Percentiles rank a stretch among this genome's conserved stretches.
Evolutionary conservation across 257 asterid species (phyloP).

Genomic region (Hygrophila difformis): DNA sequence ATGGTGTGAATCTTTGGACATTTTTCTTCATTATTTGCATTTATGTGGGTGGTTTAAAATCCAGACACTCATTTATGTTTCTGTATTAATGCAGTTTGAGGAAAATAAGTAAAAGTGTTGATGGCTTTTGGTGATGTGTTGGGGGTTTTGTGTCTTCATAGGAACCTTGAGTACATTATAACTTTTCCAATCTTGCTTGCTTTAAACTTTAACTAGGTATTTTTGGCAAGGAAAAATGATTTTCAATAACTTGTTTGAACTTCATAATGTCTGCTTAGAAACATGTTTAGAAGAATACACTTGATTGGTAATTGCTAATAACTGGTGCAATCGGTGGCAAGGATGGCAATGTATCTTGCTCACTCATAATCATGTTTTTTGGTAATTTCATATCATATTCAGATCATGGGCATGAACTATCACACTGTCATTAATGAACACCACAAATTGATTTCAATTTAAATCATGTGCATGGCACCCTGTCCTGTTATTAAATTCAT

Average conservation of each 20-base stretch:
- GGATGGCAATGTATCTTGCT: too few species aligned
- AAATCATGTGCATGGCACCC: too few species aligned
- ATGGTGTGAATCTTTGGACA: neutral
- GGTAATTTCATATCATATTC: too few species aligned
- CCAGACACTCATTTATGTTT: neutral
- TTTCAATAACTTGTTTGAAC: neutral
- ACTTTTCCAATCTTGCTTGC: conserved; percentile 7
- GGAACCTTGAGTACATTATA: neutral
- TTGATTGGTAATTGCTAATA: conserved; percentile 8
- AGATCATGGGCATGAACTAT: too few species aligned
- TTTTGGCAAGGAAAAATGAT: neutral
- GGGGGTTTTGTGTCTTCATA: neutral
- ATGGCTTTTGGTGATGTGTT: too few species aligned
- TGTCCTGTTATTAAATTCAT: too few species aligned
- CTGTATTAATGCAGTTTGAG: too few species aligned
- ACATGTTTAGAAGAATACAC: neutral
- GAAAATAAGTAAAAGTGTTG: too few species aligned
- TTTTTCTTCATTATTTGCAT: too few species aligned
- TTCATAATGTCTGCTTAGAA: conserved; percentile 6
- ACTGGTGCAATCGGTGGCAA: neutral
- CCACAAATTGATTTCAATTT: too few species aligned
- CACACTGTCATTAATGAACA: too few species aligned
- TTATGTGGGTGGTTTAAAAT: neutral
- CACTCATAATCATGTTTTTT: too few species aligned
- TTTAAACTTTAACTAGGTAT: neutral